Conservation (phyloP, 768 basidiomycete genomes). For the Leccinum fibrillosum region DNA sequence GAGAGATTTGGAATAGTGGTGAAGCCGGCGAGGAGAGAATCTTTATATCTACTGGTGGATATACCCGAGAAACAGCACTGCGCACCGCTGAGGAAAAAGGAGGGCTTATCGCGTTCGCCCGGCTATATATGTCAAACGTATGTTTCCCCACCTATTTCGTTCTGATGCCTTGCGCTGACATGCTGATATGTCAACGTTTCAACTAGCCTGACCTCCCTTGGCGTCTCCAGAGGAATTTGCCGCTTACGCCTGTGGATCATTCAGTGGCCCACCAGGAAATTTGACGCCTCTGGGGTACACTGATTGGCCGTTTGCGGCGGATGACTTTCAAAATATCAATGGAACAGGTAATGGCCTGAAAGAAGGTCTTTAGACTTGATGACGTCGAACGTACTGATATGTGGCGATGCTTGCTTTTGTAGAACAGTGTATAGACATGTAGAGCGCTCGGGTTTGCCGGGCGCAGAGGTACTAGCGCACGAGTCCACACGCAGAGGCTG, state of each 20-base stretch:
- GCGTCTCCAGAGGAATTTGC: background rate
- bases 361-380: background rate
- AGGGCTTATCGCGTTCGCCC: conserved; percentile 26
- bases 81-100: conserved; percentile 29
- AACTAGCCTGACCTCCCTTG: background rate
- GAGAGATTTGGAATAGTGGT: conserved; percentile 39
- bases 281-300: background rate
- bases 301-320: background rate
- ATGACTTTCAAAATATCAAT: background rate
- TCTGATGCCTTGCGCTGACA: background rate
- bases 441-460: too few relatives aligned
- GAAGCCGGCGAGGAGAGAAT: background rate
- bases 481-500: too few relatives aligned
- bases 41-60: background rate
- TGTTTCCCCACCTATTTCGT: background rate
- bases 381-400: background rate
- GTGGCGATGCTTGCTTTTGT: background rate
- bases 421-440: too few relatives aligned
- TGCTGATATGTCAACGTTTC: background rate
- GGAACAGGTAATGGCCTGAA: background rate
- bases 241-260: background rate
- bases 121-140: conserved; percentile 1
- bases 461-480: too few relatives aligned
- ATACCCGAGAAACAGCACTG: conserved; percentile 26
- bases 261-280: background rate